Base-by-base conservation (phyloP, 106 monocot species). In the Narthecium ossifragum region DNA sequence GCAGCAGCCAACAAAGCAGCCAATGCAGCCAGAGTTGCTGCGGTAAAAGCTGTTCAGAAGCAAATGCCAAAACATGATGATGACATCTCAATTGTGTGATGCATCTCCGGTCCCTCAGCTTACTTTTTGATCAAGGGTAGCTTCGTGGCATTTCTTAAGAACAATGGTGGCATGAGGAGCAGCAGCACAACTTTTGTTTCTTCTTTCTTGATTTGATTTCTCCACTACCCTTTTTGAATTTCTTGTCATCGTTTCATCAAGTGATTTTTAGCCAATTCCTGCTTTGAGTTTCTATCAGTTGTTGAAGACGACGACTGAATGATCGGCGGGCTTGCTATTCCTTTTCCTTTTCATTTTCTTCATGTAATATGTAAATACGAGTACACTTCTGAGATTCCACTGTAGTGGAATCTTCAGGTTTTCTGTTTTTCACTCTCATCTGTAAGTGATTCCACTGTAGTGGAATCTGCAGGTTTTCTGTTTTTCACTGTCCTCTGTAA, bases 31-130 rank as follows among this genome's bases (percentile, higher is more conserved):
- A 76, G 80, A 73, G 85, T 80, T 46, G 79, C 85, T 32, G 79
- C 85, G 6, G 80, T 80, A 10, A 87, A 92, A 75, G 92, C 92
- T 12, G 80, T 80, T 46, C 92, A 92, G 54, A 75, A 80, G 51
- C 47, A 57, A 51, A 60, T 67, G 13, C 63, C 73, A 3, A 50
- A 36, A 12, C 61, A 57, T 14, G 48, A 56, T 14, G 67, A 26
- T 31, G 68, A 78, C 33, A 34, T 64, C n/a, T 55, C 52, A 23
- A 41, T 76, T 24, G 75, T 76, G 32, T 68, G 72, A 81, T 14
- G 23, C 36, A n/a, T n/a, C n/a, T n/a, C n/a, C n/a, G n/a, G n/a
- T 43, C 6, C 14, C 2, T 17, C 43, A 43, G 11, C 3, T 43
- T 43, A 17, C 43, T 18, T 3, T 13, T 43, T 43, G 4, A 17